Percentiles rank a stretch among this genome's conserved stretches.
phyloP scores from a whole-genome alignment of 208 protist genomes.

The Leishmania amazonensis region DNA sequence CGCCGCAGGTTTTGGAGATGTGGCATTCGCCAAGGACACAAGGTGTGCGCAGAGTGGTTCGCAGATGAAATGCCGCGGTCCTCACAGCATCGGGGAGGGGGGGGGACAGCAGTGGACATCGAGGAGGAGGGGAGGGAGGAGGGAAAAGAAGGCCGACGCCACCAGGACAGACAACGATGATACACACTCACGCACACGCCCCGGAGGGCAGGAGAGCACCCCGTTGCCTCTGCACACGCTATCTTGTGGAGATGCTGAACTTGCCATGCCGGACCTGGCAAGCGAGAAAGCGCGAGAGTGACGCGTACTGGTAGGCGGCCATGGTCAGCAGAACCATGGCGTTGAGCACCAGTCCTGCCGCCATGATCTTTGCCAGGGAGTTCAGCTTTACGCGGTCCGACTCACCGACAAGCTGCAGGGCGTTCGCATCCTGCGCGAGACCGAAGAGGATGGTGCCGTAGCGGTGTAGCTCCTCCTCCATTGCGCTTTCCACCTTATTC shows the following conservation, averaged over 20 bases:
- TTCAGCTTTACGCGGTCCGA: slow-evolving; percentile 53
- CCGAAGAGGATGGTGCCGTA: slow-evolving; percentile 57
- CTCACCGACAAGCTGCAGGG: slow-evolving; percentile 46
- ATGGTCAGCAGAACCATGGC: slow-evolving; percentile 55
- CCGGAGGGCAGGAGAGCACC: not conserved
- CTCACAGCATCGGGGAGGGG: not conserved
- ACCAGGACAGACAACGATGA: not conserved
- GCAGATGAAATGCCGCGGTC: not conserved
- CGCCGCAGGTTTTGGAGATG: not conserved
- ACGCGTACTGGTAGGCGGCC: slow-evolving; percentile 56
- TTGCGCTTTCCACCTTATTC: slow-evolving; percentile 46
- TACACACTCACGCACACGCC: not conserved
- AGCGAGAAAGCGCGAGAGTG: slow-evolving; percentile 57
- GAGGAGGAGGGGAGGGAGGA: not conserved
- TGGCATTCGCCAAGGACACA: not conserved
- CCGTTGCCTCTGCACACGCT: not conserved
- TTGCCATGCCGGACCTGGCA: slow-evolving; percentile 16
- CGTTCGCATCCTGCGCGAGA: slow-evolving; percentile 43
- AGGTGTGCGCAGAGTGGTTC: not conserved
- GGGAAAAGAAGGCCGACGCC: not conserved
- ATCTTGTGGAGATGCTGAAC: slow-evolving; percentile 20
- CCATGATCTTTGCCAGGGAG: slow-evolving; percentile 46
- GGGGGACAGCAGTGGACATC: not conserved
- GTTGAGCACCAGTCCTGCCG: slow-evolving; percentile 47
- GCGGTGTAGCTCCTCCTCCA: slow-evolving; percentile 58